Percentiles rank a stretch among this genome's conserved stretches.
Conservation (phyloP, 164 flowering plant genomes). For the Taxillus chinensis region DNA sequence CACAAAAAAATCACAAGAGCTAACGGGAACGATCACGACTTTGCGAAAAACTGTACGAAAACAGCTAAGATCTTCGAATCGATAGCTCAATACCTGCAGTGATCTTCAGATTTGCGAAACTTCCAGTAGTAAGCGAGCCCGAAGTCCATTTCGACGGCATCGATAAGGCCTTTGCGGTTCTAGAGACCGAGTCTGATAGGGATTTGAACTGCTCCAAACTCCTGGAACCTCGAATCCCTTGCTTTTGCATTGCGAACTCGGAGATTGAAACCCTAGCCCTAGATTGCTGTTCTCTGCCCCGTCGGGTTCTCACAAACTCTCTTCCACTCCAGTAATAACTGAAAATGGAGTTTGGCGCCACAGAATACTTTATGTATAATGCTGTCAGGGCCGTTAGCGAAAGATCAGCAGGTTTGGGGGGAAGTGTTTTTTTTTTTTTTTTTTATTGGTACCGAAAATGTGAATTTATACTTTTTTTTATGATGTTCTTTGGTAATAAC, state of each 20-base stretch:
- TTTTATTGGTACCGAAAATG: no score
- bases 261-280: constrained; percentile 5
- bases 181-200: constrained; percentile 27
- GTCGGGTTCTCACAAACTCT: not conserved
- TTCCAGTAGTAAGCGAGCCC: constrained; percentile 51
- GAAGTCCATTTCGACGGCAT: constrained; percentile 39
- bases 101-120: constrained; percentile 76
- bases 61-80: not conserved
- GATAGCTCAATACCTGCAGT: constrained; percentile 51
- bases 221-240: constrained; percentile 48
- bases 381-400: not conserved
- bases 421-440: no score
- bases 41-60: not conserved
- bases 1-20: constrained; percentile 5
- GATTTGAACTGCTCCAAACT: constrained; percentile 61
- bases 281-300: not conserved
- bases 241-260: constrained; percentile 43
- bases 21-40: not conserved
- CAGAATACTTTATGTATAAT: not conserved
- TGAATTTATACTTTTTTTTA: no score
- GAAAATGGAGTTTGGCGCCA: not conserved
- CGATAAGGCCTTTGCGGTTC: constrained; percentile 29
- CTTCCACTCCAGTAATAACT: not conserved
- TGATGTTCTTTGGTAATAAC: no score
- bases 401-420: no score